Evolutionary conservation across 805 yeast species (phyloP).

Genomic region (Sporopachydermia lactativora): DNA sequence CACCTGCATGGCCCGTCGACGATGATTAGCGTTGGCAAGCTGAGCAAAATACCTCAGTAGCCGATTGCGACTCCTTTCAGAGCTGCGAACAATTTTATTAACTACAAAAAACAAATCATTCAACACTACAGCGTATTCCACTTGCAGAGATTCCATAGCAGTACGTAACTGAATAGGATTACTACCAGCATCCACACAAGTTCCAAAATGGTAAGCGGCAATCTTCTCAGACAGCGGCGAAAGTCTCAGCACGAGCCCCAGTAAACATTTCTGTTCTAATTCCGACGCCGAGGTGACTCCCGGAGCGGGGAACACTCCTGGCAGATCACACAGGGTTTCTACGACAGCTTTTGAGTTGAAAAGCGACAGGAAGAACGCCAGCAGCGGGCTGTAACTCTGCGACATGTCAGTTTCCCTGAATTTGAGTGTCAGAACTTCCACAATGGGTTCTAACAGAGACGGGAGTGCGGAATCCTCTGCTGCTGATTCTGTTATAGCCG

Average conservation of each 20-base stretch:
- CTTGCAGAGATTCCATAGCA: slow-evolving; percentile 44
- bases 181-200: slow-evolving; percentile 15
- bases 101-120: slow-evolving; percentile 55
- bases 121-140: slow-evolving; percentile 44
- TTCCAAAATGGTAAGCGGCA: slow-evolving; percentile 10
- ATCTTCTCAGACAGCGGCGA: slow-evolving; percentile 7
- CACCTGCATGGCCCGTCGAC: slow-evolving; percentile 78
- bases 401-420: not conserved
- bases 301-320: not conserved
- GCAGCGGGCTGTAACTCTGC: not conserved
- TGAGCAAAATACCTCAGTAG: slow-evolving; percentile 57
- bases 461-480: not conserved
- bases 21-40: slow-evolving; percentile 69
- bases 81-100: slow-evolving; percentile 65
- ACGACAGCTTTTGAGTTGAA: not conserved
- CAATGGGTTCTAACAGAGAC: not conserved
- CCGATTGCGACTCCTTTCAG: slow-evolving; percentile 45
- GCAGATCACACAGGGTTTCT: not conserved
- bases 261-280: slow-evolving; percentile 4
- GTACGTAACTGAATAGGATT: slow-evolving; percentile 31
- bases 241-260: not conserved
- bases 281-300: not conserved
- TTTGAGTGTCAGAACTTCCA: not conserved
- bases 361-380: not conserved
- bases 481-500: not conserved